Evolutionary conservation across 768 basidiomycete species (phyloP), one percentile per base, ranked within the genome.

Genomic region (Phanerodontia chrysosporium): DNA sequence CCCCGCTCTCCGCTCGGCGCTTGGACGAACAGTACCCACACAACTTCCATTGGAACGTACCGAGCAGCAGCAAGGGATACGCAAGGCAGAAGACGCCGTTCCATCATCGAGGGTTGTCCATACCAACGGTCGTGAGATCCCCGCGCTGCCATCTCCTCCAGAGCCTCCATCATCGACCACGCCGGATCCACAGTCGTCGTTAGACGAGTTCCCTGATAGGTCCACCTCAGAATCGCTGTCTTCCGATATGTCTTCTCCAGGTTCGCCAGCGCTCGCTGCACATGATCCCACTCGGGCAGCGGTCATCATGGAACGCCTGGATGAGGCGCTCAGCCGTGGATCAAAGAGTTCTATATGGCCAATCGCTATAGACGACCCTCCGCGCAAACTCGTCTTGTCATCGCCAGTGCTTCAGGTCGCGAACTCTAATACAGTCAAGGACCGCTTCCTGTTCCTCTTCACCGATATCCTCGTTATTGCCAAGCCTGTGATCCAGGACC

Each of bases 401-500:
- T 89, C 90, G 2, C 89, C 94, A 1, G 90, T 96, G 7, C 77
- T 96, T 5, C 97, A 99, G 74, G 93, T 98, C 14, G 93, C 93
- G 64, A 94, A 97, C 73, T 80, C 86, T 44, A 89, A 96, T 72
- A 95, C 91, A 0, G 90, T 95, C 71, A 98, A 98, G 72, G 95
- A 98, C 68, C 87, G 97, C 12, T 92, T 93, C 75, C 82, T 98
- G 10, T 95, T 98, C 77, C 81, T 98, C n/a, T 99, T 99, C 81
- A 93, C 78, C 71, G 97, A 99, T 71, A 83, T 98, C 55, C 83
- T 98, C 56, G 82, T 98, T 71, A 84, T 98, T 64, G 89, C 95
- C 42, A 98, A 98, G 72, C 95, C 95, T 13, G 79, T 95, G 59
- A 76, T 85, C 55, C 81, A 83, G 36, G 86, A 89, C 45, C 80